These are phyloP conservation scores for Aspergillus neotritici DNA, from an alignment of 2,329 filamentous ascomycete genomes.

Conservation along the genomic window DNA sequence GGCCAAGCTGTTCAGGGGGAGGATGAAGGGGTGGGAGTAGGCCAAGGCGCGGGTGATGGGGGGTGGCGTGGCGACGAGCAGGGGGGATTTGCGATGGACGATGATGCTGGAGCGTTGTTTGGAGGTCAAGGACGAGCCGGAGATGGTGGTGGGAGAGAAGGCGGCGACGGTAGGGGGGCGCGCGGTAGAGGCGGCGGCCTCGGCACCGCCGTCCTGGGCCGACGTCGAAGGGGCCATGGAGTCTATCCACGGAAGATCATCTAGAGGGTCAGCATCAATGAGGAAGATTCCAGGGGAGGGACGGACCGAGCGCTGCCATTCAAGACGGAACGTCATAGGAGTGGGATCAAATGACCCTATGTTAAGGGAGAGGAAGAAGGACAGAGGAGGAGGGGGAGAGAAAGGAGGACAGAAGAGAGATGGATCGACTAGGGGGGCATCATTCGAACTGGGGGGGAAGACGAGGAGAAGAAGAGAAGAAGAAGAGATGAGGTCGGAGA, in stretches of 20 bases:
- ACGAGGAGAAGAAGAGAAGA: background rate
- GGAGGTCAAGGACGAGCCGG: slow-evolving; percentile 60
- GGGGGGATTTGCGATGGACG: slow-evolving; percentile 91
- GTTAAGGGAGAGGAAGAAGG: slow-evolving; percentile 10
- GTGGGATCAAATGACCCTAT: slow-evolving; percentile 25
- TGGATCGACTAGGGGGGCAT: background rate
- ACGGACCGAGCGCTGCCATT: slow-evolving; percentile 48
- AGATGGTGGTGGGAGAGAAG: slow-evolving; percentile 80
- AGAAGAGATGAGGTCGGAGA: slow-evolving; percentile 1
- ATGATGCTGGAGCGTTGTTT: slow-evolving; percentile 85
- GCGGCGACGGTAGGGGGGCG: slow-evolving; percentile 72
- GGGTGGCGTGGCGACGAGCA: slow-evolving; percentile 87
- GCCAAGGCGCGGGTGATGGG: slow-evolving; percentile 90
- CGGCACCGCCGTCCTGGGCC: slow-evolving; percentile 34
- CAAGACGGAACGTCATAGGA: slow-evolving; percentile 36
- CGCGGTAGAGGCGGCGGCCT: slow-evolving; percentile 18
- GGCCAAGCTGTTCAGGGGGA: slow-evolving; percentile 78
- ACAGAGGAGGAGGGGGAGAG: slow-evolving; percentile 4
- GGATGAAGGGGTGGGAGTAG: slow-evolving; percentile 89
- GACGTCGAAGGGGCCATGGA: slow-evolving; percentile 46
- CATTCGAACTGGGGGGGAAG: no score
- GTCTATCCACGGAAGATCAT: slow-evolving; percentile 50
- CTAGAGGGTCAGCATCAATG: slow-evolving; percentile 20
- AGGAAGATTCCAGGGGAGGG: slow-evolving; percentile 5
- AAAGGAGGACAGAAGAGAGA: background rate